Evolutionary conservation across 129 eudicot genomes (phyloP).

Genomic region (Logfia minima): DNA sequence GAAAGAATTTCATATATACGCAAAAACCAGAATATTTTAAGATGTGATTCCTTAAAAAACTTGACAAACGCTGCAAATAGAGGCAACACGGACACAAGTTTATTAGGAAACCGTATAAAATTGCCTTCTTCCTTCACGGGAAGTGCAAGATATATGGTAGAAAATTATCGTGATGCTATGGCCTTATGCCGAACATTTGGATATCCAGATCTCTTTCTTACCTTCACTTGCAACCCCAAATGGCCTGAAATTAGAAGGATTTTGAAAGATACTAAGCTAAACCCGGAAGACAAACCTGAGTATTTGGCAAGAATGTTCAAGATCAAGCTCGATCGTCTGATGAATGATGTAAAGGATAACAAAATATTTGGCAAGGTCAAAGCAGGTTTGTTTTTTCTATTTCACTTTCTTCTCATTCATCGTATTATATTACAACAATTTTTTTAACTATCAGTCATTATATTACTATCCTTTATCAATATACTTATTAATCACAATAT

Average conservation of each 20-base stretch:
- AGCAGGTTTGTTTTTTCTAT: not conserved
- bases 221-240: not conserved
- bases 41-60: too few species aligned
- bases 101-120: not conserved
- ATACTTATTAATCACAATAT: too few species aligned
- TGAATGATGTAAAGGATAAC: not conserved
- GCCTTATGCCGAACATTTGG: not conserved
- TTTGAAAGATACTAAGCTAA: not conserved
- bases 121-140: not conserved
- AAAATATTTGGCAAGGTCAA: not conserved
- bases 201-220: not conserved
- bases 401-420: too few species aligned
- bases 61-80: too few species aligned
- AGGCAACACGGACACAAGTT: too few species aligned
- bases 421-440: too few species aligned
- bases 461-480: too few species aligned
- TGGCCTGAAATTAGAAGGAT: not conserved
- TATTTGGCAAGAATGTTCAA: not conserved
- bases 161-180: slow-evolving; percentile 5
- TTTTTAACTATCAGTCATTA: too few species aligned
- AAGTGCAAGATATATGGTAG: slow-evolving; percentile 1
- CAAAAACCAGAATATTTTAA: too few species aligned
- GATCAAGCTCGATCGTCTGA: not conserved
- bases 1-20: too few species aligned
- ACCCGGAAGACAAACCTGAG: not conserved